Conservation (phyloP, 495 filamentous ascomycete species). For the Penicillium tannophilum region DNA sequence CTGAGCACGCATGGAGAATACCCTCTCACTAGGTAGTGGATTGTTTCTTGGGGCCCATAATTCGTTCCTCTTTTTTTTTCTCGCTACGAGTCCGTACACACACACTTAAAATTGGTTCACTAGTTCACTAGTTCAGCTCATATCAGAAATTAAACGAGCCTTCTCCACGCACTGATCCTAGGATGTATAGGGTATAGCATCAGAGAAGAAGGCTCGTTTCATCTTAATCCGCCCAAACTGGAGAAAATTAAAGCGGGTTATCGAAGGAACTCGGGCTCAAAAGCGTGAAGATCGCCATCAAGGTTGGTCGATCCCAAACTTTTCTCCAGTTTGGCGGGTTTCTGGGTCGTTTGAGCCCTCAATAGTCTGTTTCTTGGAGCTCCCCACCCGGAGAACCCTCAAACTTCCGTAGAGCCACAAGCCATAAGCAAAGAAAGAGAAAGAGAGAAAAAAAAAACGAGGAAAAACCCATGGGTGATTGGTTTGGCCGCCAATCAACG, state of each 20-base stretch:
- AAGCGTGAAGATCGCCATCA: slow-evolving; percentile 33
- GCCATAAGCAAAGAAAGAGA: neutral
- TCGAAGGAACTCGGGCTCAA: slow-evolving; percentile 8
- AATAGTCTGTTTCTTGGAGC: slow-evolving; percentile 5
- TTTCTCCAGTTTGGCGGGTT: slow-evolving; percentile 17
- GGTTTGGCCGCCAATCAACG: neutral
- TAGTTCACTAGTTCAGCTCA: neutral
- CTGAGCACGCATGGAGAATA: neutral
- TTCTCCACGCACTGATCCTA: slow-evolving; percentile 12
- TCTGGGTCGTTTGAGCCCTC: slow-evolving; percentile 15
- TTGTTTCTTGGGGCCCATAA: too few relatives aligned
- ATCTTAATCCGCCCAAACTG: slow-evolving; percentile 16
- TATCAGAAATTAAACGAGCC: neutral
- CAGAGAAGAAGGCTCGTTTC: slow-evolving; percentile 21
- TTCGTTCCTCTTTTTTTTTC: too few relatives aligned
- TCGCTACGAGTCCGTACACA: too few relatives aligned
- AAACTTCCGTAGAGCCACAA: neutral
- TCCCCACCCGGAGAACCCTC: neutral
- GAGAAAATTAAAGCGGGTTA: slow-evolving; percentile 1
- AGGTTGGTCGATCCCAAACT: slow-evolving; percentile 30
- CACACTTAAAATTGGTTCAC: neutral
- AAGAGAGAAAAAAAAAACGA: neutral
- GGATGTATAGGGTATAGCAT: slow-evolving; percentile 14
- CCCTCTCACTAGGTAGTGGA: too few relatives aligned
- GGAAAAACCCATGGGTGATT: neutral